phyloP scores from a whole-genome alignment of 2,329 filamentous ascomycete genomes.

The Mycocentrospora acerina region DNA sequence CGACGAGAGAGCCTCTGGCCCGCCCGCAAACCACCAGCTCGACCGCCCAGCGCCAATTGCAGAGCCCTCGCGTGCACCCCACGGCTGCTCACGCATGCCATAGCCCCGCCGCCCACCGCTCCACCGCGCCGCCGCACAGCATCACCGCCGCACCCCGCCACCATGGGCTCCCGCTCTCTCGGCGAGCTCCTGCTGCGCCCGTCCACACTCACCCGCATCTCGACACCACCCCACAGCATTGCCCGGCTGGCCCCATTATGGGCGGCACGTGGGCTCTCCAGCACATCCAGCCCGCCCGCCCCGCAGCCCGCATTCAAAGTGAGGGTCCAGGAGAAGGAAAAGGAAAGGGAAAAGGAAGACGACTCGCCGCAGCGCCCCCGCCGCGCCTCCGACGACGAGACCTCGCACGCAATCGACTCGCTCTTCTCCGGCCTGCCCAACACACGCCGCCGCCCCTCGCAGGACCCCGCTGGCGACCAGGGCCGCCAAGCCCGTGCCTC shows the following conservation, averaged over 20 bases:
- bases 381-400: slow-evolving; percentile 7
- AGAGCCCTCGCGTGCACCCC: no score
- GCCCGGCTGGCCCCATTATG: slow-evolving; percentile 16
- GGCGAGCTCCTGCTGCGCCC: slow-evolving; percentile 37
- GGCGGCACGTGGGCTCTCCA: slow-evolving; percentile 13
- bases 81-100: no score
- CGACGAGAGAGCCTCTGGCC: no score
- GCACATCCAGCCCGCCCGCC: slow-evolving; percentile 5
- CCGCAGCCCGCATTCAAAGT: slow-evolving; percentile 14
- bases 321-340: slow-evolving; percentile 2
- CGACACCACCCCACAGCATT: no score
- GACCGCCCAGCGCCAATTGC: no score
- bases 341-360: slow-evolving; percentile 1
- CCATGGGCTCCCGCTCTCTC: slow-evolving; percentile 35
- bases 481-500: slow-evolving; percentile 3
- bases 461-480: slow-evolving; percentile 4
- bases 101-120: no score
- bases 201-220: slow-evolving; percentile 20
- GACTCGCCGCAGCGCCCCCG: slow-evolving; percentile 1
- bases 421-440: slow-evolving; percentile 20
- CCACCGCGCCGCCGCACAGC: no score
- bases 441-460: slow-evolving; percentile 3
- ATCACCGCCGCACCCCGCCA: background rate
- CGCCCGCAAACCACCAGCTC: no score
- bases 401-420: slow-evolving; percentile 24